Base-by-base conservation (phyloP, 139 green algal genomes). In the Coelastrella sp. region DNA sequence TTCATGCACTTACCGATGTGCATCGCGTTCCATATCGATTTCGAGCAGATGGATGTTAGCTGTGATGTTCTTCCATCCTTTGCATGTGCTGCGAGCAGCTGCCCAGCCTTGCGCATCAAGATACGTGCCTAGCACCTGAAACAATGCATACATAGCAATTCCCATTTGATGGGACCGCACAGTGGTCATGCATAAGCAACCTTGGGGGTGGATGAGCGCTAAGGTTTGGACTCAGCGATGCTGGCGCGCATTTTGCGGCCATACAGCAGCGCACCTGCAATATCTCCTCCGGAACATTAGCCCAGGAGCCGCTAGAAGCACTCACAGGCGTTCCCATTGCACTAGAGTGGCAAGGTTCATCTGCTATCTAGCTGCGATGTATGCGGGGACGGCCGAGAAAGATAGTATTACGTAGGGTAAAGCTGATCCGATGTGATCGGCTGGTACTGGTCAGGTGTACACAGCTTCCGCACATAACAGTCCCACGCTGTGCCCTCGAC, bases 1-100 rank as follows among this genome's bases (percentile, higher is more conserved):
- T 47, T 47, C 32, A 47, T 47, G 32, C 22, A 14, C 6, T 11
- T 32, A 90, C 73, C 85, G 73, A 58, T 90, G 85, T 17, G 85
- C 73, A 56, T 84, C 58, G 5, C 85, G 58, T 68, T 90, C 85
- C 57, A 90, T 8, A 32, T 90, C 85, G 54, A 90, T 80, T 19
- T 90, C 85, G 20, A 90, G 73, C 58, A 90, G 23, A 19, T 64
- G 60, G 73, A 90, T 77, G 57, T 17, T 64, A 3, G 8, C 47
- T 19, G 71, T 80, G 16, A 90, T 90, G 85, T 84, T 84, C 5
- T 5, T 68, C 85, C 85, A 90, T 7, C 59, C 7, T 76, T 76
- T 60, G 85, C 85, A 90, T 61, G 73, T 80, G 3, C 10, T 75
- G 7, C 85, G 58, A 8, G 73, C 73, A 23, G 85, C 22, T 11